phyloP scores from a whole-genome alignment of 345 rosid species.

The Eucalyptus guilfoylei region DNA sequence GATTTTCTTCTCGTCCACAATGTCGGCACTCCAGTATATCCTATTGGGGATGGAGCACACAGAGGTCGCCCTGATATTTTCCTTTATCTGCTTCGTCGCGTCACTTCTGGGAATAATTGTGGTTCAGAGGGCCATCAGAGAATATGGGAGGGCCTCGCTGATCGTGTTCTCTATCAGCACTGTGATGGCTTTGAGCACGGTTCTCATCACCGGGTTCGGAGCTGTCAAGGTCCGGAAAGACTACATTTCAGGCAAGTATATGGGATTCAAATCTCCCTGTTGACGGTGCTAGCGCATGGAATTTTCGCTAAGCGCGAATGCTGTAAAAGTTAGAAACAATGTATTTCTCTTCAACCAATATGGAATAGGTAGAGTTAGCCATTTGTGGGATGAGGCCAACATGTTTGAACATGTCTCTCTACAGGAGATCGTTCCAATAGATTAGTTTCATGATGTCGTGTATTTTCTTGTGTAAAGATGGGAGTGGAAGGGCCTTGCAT shows the following conservation, averaged over 20 bases:
- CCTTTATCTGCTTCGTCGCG: constrained; percentile 47
- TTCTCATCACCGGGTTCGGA: constrained; percentile 69
- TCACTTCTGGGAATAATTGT: constrained; percentile 62
- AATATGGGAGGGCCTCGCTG: constrained; percentile 67
- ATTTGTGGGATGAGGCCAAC: neutral
- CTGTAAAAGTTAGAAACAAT: neutral
- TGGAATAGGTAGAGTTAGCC: neutral
- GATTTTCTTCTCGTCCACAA: constrained; percentile 64
- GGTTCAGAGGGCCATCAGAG: constrained; percentile 42
- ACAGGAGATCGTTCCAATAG: neutral
- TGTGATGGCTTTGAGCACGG: constrained; percentile 70
- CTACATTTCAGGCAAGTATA: constrained; percentile 36
- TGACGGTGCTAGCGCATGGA: neutral
- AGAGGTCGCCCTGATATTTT: constrained; percentile 26
- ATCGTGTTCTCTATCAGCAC: constrained; percentile 70
- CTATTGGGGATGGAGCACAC: constrained; percentile 64
- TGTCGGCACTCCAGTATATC: constrained; percentile 60
- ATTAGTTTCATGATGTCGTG: neutral
- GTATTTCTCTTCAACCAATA: neutral
- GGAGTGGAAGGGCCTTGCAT: neutral
- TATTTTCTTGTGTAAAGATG: neutral
- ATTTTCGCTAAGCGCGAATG: neutral
- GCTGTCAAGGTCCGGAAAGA: constrained; percentile 57
- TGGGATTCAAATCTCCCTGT: constrained; percentile 78
- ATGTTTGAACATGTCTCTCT: neutral